A percentile compares a stretch with the other conserved stretches of the same genome.
phyloP scores from a whole-genome alignment of 2,329 filamentous ascomycete genomes.

The Trichoderma sp. region DNA sequence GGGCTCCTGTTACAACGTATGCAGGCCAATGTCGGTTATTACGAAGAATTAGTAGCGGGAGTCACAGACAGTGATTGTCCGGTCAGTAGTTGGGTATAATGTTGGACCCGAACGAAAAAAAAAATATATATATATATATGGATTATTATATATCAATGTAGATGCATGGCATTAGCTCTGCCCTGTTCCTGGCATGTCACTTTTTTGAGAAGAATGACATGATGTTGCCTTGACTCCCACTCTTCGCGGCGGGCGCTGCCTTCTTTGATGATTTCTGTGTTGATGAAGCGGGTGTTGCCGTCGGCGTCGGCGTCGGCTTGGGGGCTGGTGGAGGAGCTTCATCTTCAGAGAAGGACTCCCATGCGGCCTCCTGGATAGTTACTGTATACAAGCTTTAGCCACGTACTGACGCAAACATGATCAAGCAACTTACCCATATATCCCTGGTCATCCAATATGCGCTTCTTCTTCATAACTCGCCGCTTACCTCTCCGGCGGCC shows the following conservation, averaged over 20 bases:
- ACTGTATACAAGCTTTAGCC: conserved; percentile 54
- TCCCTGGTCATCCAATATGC: conserved; percentile 82
- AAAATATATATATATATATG: no score
- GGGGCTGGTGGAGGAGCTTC: conserved; percentile 60
- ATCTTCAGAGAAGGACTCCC: conserved; percentile 94
- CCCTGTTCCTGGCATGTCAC: conserved; percentile 36
- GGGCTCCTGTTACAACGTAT: conserved; percentile 47
- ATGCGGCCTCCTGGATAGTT: conserved; percentile 78
- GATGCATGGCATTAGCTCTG: not conserved
- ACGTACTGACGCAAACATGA: not conserved
- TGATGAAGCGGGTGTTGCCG: conserved; percentile 48
- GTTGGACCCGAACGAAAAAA: not conserved
- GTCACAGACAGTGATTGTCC: conserved; percentile 5
- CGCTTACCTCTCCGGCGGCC: conserved; percentile 75
- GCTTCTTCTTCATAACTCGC: conserved; percentile 84
- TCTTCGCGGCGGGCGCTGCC: conserved; percentile 49
- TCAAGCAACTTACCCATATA: conserved; percentile 68
- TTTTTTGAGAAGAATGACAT: conserved; percentile 94
- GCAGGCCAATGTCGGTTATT: conserved; percentile 34
- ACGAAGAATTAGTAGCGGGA: conserved; percentile 27
- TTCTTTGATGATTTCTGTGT: conserved; percentile 57
- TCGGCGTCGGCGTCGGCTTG: conserved; percentile 51
- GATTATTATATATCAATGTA: not conserved
- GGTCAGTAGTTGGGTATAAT: conserved; percentile 7
- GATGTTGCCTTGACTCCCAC: conserved; percentile 71